Conservation (phyloP, 2,329 filamentous ascomycete genomes). For the Paraphoma chrysanthemicola region DNA sequence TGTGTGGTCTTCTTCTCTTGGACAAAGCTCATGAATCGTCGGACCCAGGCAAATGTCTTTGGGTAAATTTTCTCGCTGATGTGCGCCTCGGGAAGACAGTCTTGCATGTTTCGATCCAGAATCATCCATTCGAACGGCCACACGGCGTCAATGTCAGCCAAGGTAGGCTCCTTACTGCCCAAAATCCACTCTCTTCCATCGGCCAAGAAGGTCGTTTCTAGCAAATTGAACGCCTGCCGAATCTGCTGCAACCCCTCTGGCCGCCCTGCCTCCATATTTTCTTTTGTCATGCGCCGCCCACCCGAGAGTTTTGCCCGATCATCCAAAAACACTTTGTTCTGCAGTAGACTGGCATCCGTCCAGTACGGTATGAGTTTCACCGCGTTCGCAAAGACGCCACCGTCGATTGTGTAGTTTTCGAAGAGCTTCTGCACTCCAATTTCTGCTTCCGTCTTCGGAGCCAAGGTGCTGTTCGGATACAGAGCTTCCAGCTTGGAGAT, state of each 20-base stretch:
- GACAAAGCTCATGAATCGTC: conserved; percentile 62
- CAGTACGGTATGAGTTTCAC: conserved; percentile 64
- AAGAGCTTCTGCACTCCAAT: conserved; percentile 63
- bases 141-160: conserved; percentile 73
- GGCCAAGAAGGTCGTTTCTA: conserved; percentile 68
- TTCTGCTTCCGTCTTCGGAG: conserved; percentile 39
- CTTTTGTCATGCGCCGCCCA: conserved; percentile 51
- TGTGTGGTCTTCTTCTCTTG: conserved; percentile 47
- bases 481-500: conserved; percentile 36
- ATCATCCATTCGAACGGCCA: conserved; percentile 73
- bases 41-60: conserved; percentile 69
- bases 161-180: conserved; percentile 57
- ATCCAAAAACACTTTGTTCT: conserved; percentile 64
- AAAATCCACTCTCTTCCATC: conserved; percentile 73
- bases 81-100: conserved; percentile 60
- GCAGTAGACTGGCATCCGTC: conserved; percentile 60
- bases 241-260: conserved; percentile 66
- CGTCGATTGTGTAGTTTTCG: conserved; percentile 63
- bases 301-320: conserved; percentile 60
- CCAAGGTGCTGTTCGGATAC: conserved; percentile 22
- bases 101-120: conserved; percentile 51
- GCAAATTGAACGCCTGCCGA: conserved; percentile 60
- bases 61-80: conserved; percentile 65
- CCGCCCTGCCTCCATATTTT: conserved; percentile 51
- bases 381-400: conserved; percentile 62